These are phyloP conservation scores for Aspergillus puulaauensis DNA, from an alignment of 2,329 filamentous ascomycete genomes.

Conservation along the genomic window DNA sequence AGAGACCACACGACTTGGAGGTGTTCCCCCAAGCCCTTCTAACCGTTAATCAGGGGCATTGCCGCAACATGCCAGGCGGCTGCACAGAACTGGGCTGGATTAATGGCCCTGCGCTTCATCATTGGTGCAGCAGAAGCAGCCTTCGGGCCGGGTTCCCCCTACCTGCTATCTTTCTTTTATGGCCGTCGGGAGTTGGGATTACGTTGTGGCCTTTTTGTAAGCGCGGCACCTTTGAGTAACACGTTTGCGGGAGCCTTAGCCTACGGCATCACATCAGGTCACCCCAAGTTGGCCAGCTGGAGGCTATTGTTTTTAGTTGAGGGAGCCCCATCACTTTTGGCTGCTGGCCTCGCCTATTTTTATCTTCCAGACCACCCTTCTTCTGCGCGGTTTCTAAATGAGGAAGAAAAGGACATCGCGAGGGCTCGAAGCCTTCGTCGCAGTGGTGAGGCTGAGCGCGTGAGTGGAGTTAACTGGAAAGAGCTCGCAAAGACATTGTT, in stretches of 20 bases:
- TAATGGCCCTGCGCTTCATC: conserved; percentile 52
- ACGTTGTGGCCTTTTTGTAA: conserved; percentile 55
- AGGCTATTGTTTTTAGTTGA: conserved; percentile 65
- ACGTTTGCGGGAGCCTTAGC: conserved; percentile 72
- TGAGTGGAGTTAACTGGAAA: conserved; percentile 46
- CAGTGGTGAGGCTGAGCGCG: conserved; percentile 47
- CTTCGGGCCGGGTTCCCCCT: conserved; percentile 49
- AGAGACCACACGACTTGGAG: not conserved
- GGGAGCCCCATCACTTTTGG: conserved; percentile 59
- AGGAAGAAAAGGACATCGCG: conserved; percentile 60
- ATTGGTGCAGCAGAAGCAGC: conserved; percentile 49
- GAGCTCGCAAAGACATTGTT: conserved; percentile 48
- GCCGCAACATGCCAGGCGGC: conserved; percentile 49
- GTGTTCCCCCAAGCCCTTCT: conserved; percentile 12
- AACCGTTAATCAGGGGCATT: conserved; percentile 39
- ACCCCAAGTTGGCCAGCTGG: conserved; percentile 61
- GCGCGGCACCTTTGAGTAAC: conserved; percentile 68
- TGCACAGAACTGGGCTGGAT: conserved; percentile 44
- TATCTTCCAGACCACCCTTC: conserved; percentile 52
- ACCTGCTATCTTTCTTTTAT: conserved; percentile 60
- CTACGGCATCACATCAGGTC: conserved; percentile 63
- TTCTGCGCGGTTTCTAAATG: conserved; percentile 54
- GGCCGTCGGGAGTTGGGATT: conserved; percentile 57
- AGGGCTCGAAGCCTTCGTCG: conserved; percentile 54
- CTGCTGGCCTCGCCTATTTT: conserved; percentile 54